These are phyloP conservation scores for Phytophthora nicotianae DNA, from an alignment of 352 stramenopile genomes.

Conservation along the genomic window DNA sequence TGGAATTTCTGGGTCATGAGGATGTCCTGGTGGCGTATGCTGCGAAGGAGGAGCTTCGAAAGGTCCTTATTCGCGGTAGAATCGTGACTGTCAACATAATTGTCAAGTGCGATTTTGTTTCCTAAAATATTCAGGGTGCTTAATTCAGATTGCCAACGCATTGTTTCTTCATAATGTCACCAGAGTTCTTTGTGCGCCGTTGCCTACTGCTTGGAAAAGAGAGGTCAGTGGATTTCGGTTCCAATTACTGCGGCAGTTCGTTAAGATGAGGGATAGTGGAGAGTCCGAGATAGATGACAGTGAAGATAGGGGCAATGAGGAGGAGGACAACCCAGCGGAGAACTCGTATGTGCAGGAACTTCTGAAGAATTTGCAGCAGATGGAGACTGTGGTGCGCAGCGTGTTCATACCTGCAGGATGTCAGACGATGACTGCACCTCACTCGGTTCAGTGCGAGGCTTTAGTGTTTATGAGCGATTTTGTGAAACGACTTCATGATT, in stretches of 20 bases:
- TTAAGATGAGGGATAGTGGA: constrained; percentile 20
- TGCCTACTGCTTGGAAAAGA: constrained; percentile 5
- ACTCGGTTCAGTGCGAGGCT: constrained; percentile 37
- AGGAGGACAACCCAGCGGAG: constrained; percentile 4
- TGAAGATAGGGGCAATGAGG: constrained; percentile 1
- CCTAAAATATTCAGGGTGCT: neutral
- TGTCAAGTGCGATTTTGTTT: constrained; percentile 17
- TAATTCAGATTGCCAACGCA: constrained; percentile 8
- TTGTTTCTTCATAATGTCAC: constrained; percentile 8
- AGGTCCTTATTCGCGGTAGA: constrained; percentile 8
- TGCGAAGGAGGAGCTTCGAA: constrained; percentile 44
- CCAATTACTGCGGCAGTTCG: constrained; percentile 53
- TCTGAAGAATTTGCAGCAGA: constrained; percentile 12
- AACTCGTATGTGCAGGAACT: constrained; percentile 22
- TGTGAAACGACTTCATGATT: constrained; percentile 19
- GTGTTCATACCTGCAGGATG: constrained; percentile 6
- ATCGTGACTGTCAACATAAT: constrained; percentile 20
- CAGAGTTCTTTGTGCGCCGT: constrained; percentile 11
- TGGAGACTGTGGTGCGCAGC: constrained; percentile 18
- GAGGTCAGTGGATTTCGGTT: constrained; percentile 47
- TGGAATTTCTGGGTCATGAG: constrained; percentile 25
- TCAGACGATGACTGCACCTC: neutral
- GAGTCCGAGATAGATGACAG: constrained; percentile 4
- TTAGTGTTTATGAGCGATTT: constrained; percentile 44
- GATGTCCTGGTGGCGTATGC: constrained; percentile 54